These are phyloP conservation scores for Papiliotrema nemorosa DNA, from an alignment of 1,284 basidiomycete species.

Conservation along the genomic window DNA sequence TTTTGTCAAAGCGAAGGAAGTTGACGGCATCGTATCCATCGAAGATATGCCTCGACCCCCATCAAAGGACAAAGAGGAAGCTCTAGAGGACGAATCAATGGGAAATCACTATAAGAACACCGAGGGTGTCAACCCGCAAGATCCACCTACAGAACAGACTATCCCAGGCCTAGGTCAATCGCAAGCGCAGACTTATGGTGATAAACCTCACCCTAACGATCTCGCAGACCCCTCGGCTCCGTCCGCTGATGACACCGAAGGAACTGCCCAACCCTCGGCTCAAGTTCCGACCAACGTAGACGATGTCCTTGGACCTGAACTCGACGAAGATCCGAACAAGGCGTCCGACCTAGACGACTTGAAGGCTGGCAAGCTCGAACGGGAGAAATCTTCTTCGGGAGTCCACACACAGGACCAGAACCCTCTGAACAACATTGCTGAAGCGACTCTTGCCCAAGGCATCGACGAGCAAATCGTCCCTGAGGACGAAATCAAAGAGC, in stretches of 20 bases:
- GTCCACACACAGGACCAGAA: constrained; percentile 3
- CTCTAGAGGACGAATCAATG: no score
- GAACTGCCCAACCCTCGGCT: background rate
- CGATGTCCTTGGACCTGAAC: background rate
- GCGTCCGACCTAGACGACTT: constrained; percentile 24
- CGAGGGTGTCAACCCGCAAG: background rate
- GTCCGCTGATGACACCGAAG: no score
- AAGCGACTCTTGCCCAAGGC: constrained; percentile 15
- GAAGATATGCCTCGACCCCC: background rate
- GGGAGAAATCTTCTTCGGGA: background rate
- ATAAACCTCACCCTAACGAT: background rate
- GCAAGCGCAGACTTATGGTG: background rate
- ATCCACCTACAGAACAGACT: no score
- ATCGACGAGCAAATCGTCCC: constrained; percentile 19
- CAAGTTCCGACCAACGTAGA: background rate
- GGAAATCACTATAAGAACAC: background rate
- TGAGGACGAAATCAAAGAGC: constrained; percentile 17
- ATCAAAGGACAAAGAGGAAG: background rate
- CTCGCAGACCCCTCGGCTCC: background rate
- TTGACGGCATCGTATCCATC: background rate
- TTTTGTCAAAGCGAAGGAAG: constrained; percentile 6
- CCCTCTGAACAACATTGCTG: constrained; percentile 16
- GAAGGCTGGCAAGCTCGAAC: constrained; percentile 20
- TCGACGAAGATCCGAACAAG: constrained; percentile 20
- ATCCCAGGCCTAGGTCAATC: no score